A percentile compares a stretch with the other conserved stretches of the same genome.
These are phyloP conservation scores for Magnolia changhungtana DNA, from an alignment of 164 flowering plant species.

Conservation along the genomic window DNA sequence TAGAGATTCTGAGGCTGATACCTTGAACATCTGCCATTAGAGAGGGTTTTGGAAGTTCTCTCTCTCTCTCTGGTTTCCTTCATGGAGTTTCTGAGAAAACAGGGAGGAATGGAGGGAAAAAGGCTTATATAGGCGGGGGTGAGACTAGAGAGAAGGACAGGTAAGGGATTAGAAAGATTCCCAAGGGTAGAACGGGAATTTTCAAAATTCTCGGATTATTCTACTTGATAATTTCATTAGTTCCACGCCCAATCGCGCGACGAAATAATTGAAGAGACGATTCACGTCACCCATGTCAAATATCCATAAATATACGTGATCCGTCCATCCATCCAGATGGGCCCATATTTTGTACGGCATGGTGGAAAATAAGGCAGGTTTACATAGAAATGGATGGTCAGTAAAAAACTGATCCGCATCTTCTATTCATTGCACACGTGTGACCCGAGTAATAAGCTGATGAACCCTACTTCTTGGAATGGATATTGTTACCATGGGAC, in stretches of 20 bases:
- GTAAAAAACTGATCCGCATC: neutral
- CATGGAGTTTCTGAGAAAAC: conserved; percentile 10
- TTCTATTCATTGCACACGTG: too few relatives aligned
- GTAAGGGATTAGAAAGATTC: conserved; percentile 2
- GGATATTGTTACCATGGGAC: neutral
- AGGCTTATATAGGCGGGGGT: neutral
- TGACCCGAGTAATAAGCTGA: too few relatives aligned
- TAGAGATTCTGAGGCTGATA: neutral
- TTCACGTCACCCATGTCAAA: neutral
- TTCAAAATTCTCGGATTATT: neutral
- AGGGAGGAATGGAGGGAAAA: neutral
- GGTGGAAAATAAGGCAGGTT: too few relatives aligned
- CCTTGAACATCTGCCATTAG: conserved; percentile 32
- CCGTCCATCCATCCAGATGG: neutral
- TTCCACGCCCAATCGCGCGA: neutral
- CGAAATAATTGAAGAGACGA: neutral
- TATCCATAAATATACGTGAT: neutral
- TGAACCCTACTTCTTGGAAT: too few relatives aligned
- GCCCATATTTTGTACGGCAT: too few relatives aligned
- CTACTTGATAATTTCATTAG: neutral
- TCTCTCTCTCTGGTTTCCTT: neutral
- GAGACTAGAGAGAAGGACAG: conserved; percentile 10
- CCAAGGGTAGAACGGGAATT: conserved; percentile 15
- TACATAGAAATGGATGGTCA: neutral
- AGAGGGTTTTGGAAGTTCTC: conserved; percentile 14